Evolutionary conservation across 108 stramenopile genomes (phyloP).

Genomic region (Phaeodactylum tricornutum): DNA sequence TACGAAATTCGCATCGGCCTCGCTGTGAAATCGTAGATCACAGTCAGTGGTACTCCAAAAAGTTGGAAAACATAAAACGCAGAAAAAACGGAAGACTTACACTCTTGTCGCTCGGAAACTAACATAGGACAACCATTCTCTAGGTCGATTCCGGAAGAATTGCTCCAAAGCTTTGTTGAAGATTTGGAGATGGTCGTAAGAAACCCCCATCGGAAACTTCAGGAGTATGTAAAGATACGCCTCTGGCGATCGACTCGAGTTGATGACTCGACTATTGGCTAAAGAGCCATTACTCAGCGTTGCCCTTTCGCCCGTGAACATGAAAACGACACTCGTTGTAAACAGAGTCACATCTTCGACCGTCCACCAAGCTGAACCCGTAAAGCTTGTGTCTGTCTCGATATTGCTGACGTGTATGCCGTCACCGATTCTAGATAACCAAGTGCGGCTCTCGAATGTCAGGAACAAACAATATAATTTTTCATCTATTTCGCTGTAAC

Average conservation of each 20-base stretch:
- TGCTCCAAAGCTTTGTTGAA: conserved; percentile 37
- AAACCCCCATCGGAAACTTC: conserved; percentile 50
- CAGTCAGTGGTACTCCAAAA: too few species aligned
- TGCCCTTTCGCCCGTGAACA: conserved; percentile 48
- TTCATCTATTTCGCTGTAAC: too few species aligned
- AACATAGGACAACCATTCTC: conserved; percentile 43
- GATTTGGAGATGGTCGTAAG: conserved; percentile 27
- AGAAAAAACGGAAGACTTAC: too few species aligned
- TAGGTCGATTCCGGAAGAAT: conserved; percentile 49
- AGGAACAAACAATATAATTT: too few species aligned
- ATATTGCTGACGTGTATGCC: too few species aligned
- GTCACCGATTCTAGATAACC: too few species aligned
- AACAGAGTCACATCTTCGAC: conserved; percentile 35
- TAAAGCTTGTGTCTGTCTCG: not conserved
- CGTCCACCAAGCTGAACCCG: not conserved
- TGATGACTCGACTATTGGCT: conserved; percentile 51
- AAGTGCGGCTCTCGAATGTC: too few species aligned
- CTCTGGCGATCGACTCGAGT: conserved; percentile 51
- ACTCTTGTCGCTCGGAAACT: conserved; percentile 46
- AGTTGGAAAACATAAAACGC: too few species aligned
- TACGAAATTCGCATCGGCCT: conserved; percentile 51
- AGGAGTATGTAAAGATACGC: conserved; percentile 30
- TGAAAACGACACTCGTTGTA: conserved; percentile 40
- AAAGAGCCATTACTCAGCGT: conserved; percentile 51
- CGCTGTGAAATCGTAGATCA: too few species aligned